These are phyloP conservation scores for Turritis glabra DNA, from an alignment of 345 rosid species.

Conservation along the genomic window DNA sequence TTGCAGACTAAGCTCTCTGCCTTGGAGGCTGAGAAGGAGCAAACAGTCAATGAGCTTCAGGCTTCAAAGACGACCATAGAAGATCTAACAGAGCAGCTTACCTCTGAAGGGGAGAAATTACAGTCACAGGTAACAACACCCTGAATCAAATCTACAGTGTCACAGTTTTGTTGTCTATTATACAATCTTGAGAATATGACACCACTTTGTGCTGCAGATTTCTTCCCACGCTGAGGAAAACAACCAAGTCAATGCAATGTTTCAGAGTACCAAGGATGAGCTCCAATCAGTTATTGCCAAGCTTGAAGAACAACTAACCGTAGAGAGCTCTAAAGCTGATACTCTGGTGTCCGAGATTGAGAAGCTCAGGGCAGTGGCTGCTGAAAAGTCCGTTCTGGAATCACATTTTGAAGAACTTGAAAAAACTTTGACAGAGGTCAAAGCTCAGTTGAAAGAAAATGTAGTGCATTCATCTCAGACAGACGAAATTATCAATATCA, in stretches of 20 bases:
- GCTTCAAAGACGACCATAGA: slow-evolving; percentile 62
- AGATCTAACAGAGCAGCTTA: slow-evolving; percentile 57
- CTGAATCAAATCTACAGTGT: slow-evolving; percentile 14
- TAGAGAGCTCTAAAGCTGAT: slow-evolving; percentile 52
- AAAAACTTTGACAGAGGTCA: slow-evolving; percentile 48
- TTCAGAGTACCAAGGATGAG: slow-evolving; percentile 68
- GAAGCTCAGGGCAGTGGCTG: slow-evolving; percentile 51
- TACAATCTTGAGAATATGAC: slow-evolving; percentile 8
- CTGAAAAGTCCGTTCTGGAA: slow-evolving; percentile 59
- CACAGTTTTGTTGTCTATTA: neutral
- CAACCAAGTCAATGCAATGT: slow-evolving; percentile 57
- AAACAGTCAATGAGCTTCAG: slow-evolving; percentile 58
- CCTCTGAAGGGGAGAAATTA: slow-evolving; percentile 66
- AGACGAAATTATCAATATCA: neutral
- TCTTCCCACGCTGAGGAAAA: slow-evolving; percentile 73
- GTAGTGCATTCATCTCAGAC: slow-evolving; percentile 38
- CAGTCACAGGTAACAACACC: slow-evolving; percentile 71
- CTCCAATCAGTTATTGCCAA: slow-evolving; percentile 62
- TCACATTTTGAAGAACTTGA: slow-evolving; percentile 63
- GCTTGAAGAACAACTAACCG: slow-evolving; percentile 63
- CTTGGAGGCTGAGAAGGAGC: slow-evolving; percentile 59
- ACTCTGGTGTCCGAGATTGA: slow-evolving; percentile 54
- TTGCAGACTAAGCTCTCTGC: slow-evolving; percentile 56
- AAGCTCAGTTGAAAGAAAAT: slow-evolving; percentile 59
- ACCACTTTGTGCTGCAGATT: slow-evolving; percentile 50